Evolutionary conservation across 805 yeast species (phyloP), one percentile per base, ranked within the genome.

Genomic region (Metschnikowia vanudenii): DNA sequence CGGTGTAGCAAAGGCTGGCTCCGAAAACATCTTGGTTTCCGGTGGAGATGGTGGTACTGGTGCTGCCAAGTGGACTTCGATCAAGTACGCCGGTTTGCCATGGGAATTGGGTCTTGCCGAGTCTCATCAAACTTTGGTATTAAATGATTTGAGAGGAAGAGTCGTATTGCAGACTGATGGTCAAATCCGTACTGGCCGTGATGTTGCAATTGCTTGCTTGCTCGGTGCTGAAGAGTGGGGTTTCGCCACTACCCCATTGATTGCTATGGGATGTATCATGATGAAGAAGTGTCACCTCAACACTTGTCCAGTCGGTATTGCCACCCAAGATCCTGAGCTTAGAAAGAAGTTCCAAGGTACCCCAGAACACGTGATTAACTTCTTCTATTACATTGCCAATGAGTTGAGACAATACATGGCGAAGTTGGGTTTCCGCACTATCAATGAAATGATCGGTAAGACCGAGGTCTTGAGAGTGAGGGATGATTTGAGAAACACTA

Each of bases 31-130:
- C 61, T 78, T 92, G 64, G 88, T 92, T 54, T 88, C 97, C 50
- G 98, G 98, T 61, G 97, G 95, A 63, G 98, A 92, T 69, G 99
- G 99, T 80, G 99, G 99, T 75, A 92, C 99, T 48, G 99, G 99
- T 83, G 99, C 99, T 49, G 92, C 97, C 50, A 82, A 95, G 68
- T 88, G 95, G 89, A 91, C 97, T 17, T 94, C 96, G 65, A 90
- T 92, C 65, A 91, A 91, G 67, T 84, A 91, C 65, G 97, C 99
- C 48, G 98, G 99, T 70, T 78, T 92, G 56, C 98, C 99, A 40
- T 92, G 99, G 99, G 99, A 92, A 70, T 79, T 92, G 59, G 99
- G 99, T 64, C 79, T 92, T 53, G 98, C 98, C 49, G 99, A 92
- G 74, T 86, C 98, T 17, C 99, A 92, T 65, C 99, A 92, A 75